phyloP scores from a whole-genome alignment of 1,139 yeast genomes.

The Kurtzmaniella natalensis region DNA sequence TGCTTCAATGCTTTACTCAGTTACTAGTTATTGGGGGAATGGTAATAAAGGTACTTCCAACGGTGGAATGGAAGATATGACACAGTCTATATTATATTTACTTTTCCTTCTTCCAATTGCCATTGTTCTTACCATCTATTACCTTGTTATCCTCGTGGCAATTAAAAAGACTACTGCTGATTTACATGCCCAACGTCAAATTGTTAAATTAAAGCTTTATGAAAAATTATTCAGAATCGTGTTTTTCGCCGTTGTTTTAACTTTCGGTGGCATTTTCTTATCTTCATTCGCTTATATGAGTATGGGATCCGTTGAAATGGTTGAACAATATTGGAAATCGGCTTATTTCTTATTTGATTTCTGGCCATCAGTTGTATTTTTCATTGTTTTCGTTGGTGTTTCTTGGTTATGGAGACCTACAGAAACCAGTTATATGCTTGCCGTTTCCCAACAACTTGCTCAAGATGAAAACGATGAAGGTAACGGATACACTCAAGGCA shows the following conservation, averaged over 20 bases:
- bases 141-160: constrained; percentile 69
- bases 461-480: constrained; percentile 53
- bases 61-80: constrained; percentile 9
- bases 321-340: constrained; percentile 89
- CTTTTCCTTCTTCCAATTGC: constrained; percentile 65
- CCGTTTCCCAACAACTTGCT: constrained; percentile 89
- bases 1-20: constrained; percentile 62
- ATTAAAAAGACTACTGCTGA: constrained; percentile 70
- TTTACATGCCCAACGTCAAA: constrained; percentile 81
- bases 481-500: constrained; percentile 30
- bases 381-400: constrained; percentile 74
- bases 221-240: constrained; percentile 71
- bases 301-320: constrained; percentile 68
- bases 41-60: constrained; percentile 32
- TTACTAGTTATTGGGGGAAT: constrained; percentile 57
- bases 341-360: constrained; percentile 87
- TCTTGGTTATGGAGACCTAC: constrained; percentile 98
- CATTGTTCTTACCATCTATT: constrained; percentile 66
- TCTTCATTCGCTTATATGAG: constrained; percentile 70
- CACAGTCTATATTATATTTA: constrained; percentile 19
- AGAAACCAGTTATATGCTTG: constrained; percentile 89
- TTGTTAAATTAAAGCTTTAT: constrained; percentile 86
- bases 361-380: constrained; percentile 92
- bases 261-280: constrained; percentile 57
- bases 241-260: constrained; percentile 54